Evolutionary conservation across 805 yeast genomes (phyloP).

Genomic region (Saccharomycopsis fodiens): DNA sequence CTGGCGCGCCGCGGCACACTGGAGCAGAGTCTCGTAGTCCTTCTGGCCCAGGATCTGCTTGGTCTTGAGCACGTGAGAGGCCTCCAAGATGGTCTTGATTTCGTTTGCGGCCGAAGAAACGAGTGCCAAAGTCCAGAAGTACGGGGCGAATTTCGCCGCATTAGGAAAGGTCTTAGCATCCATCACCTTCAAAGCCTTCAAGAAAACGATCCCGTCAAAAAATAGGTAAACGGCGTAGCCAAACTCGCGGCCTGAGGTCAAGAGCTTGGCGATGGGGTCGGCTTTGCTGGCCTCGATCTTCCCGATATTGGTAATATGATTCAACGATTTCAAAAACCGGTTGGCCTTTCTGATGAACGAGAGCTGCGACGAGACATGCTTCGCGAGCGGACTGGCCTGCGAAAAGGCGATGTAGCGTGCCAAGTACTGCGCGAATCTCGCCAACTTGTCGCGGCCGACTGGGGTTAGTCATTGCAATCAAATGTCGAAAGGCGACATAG

Average conservation of each 20-base stretch:
- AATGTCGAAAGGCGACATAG: not conserved
- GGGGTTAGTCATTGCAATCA: not conserved
- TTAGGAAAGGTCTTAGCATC: conserved; percentile 5
- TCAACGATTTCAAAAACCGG: conserved; percentile 18
- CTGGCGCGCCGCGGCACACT: not conserved
- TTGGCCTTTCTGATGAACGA: conserved; percentile 16
- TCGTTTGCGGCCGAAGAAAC: not conserved
- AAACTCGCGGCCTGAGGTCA: conserved; percentile 7
- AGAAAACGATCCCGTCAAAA: conserved; percentile 14
- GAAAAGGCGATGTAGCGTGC: conserved; percentile 10
- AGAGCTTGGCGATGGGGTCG: not conserved
- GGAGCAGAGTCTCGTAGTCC: not conserved
- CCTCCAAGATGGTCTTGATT: not conserved
- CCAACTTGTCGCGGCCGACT: conserved; percentile 19
- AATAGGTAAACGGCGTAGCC: conserved; percentile 10
- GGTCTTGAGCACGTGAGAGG: not conserved
- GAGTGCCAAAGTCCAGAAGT: conserved; percentile 17
- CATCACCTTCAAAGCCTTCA: conserved; percentile 8
- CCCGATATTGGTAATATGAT: conserved; percentile 16
- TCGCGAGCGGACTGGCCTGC: not conserved
- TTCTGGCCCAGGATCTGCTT: not conserved
- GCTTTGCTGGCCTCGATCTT: not conserved
- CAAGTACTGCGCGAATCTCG: conserved; percentile 15
- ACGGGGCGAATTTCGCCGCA: conserved; percentile 6
- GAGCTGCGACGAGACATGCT: conserved; percentile 5